Evolutionary conservation across 805 yeast species (phyloP).

Genomic region (Candida xiaguanensis): DNA sequence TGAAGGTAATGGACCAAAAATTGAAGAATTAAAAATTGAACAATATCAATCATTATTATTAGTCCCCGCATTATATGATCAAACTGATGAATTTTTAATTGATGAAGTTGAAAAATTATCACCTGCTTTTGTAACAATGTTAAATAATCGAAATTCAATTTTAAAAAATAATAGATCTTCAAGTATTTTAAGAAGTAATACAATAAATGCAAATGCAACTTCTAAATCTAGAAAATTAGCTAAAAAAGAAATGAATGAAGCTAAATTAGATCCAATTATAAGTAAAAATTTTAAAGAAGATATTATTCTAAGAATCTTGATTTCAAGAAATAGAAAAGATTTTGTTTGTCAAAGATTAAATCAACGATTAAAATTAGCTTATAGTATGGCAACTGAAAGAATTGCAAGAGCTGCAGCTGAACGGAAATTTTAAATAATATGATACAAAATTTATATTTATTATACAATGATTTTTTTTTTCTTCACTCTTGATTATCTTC

Average conservation of each 20-base stretch:
- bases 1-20: constrained; percentile 76
- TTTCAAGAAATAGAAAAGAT: constrained; percentile 59
- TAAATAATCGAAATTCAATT: constrained; percentile 41
- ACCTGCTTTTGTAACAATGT: constrained; percentile 47
- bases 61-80: constrained; percentile 64
- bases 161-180: constrained; percentile 20
- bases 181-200: constrained; percentile 57
- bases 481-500: constrained; percentile 27
- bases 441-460: not conserved
- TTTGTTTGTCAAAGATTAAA: constrained; percentile 59
- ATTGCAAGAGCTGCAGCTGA: constrained; percentile 46
- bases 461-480: not conserved
- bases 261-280: constrained; percentile 40
- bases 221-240: constrained; percentile 48
- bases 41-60: constrained; percentile 62
- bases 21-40: constrained; percentile 57
- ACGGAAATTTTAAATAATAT: constrained; percentile 29
- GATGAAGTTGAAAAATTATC: constrained; percentile 58
- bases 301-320: constrained; percentile 64
- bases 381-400: constrained; percentile 52
- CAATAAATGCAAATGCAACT: constrained; percentile 72
- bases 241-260: constrained; percentile 40
- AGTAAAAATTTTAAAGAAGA: constrained; percentile 54
- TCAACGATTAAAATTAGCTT: constrained; percentile 58
- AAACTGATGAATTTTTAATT: constrained; percentile 42